A percentile compares a stretch with the other conserved stretches of the same genome.
These are phyloP conservation scores for Metschnikowia reukaufii DNA, from an alignment of 805 yeast species.

Conservation along the genomic window DNA sequence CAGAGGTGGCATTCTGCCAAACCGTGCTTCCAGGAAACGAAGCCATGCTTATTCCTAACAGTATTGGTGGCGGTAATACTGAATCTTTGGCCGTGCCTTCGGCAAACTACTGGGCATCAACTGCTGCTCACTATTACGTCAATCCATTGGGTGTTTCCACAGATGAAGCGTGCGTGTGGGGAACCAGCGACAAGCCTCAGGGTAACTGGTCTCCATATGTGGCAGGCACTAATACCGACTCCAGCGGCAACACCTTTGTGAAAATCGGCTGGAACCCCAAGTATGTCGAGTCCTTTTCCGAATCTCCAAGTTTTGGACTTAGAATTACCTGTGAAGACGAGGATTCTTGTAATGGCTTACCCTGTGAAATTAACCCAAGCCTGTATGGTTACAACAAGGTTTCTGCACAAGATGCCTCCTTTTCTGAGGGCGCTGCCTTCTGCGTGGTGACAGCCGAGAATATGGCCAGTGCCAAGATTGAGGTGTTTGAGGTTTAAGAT, in stretches of 20 bases:
- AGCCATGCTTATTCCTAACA: slow-evolving; percentile 89
- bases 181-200: slow-evolving; percentile 59
- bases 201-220: slow-evolving; percentile 96
- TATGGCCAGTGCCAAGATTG: slow-evolving; percentile 65
- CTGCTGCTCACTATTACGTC: slow-evolving; percentile 84
- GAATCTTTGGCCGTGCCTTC: slow-evolving; percentile 79
- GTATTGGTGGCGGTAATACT: slow-evolving; percentile 49
- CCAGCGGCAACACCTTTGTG: slow-evolving; percentile 66
- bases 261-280: slow-evolving; percentile 93
- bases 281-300: slow-evolving; percentile 63
- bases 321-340: slow-evolving; percentile 65
- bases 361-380: slow-evolving; percentile 82
- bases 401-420: slow-evolving; percentile 43
- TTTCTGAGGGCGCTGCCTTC: slow-evolving; percentile 61
- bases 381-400: slow-evolving; percentile 58
- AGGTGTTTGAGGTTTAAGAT: slow-evolving; percentile 49
- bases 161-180: slow-evolving; percentile 84
- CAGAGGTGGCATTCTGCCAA: slow-evolving; percentile 81
- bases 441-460: slow-evolving; percentile 79
- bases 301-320: slow-evolving; percentile 68
- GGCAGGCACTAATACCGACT: slow-evolving; percentile 85
- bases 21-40: slow-evolving; percentile 93
- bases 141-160: slow-evolving; percentile 81
- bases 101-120: slow-evolving; percentile 77
- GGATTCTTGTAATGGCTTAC: slow-evolving; percentile 66